Base-by-base conservation (phyloP, 768 basidiomycete genomes). In the Cystoderma amianthinum region DNA sequence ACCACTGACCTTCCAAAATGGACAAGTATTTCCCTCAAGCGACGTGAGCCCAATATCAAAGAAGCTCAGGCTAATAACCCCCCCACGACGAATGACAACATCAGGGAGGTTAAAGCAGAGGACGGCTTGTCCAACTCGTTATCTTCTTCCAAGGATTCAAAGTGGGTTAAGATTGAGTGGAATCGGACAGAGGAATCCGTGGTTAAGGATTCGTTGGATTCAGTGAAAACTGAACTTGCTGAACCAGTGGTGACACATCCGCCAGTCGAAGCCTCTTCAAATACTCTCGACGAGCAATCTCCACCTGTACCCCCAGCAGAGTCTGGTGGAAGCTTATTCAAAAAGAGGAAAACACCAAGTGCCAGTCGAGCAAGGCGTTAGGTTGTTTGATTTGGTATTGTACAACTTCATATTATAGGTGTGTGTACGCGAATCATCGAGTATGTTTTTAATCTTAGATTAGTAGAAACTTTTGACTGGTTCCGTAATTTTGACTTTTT, bases 11-110 rank as follows among this genome's bases (percentile, higher is more conserved):
- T 36, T 2, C 47, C 48, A 9, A 57, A 54, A 34, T 61, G 55
- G 52, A 54, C 50, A 20, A 33, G 53, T 6, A 42, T 56, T 7
- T 52, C 55, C 17, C 50, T 52, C 39, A 55, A 55, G 41, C 44
- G 42, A 3, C 36, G 47, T 7, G 45, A 47, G 18, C 43, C 44
- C 15, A 23, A 42, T 19, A 32, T 13, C 41, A 24, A 44, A 36
- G 17, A 21, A 24, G 24, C 12, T 17, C 9, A n/a, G 9, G 34
- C 25, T n/a, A n/a, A n/a, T 28, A n/a, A 28, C n/a, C 7, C 25
- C 25, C 25, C 25, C 7, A n/a, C n/a, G 25, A 28, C 7, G n/a
- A 28, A 28, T 7, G 25, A 28, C 7, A 28, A 28, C n/a, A 28
- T 7, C n/a, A 28, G n/a, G 7, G 25, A 28, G n/a, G 25, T n/a